These are phyloP conservation scores for Chrysoporthe austroafricana DNA, from an alignment of 2,329 filamentous ascomycete species.

Conservation along the genomic window DNA sequence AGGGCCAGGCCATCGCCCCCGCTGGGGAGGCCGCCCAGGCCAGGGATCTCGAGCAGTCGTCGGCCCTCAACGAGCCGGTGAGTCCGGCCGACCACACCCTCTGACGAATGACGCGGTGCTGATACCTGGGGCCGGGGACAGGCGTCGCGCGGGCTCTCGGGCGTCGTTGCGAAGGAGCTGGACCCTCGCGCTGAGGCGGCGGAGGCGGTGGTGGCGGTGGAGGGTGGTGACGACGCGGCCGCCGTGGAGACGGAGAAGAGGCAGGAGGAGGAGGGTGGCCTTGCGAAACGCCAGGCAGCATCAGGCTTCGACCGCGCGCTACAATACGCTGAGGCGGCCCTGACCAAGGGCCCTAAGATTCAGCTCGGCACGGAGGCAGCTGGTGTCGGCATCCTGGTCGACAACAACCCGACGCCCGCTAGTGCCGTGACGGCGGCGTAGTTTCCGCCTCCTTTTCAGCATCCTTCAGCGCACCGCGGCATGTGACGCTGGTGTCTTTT, in stretches of 20 bases:
- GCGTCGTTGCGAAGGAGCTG: slow-evolving; percentile 22
- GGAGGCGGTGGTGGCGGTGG: neutral
- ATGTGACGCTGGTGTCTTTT: neutral
- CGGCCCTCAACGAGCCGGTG: slow-evolving; percentile 26
- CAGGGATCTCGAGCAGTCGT: slow-evolving; percentile 13
- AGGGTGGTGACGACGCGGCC: neutral
- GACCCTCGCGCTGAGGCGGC: slow-evolving; percentile 20
- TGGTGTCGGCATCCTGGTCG: slow-evolving; percentile 46
- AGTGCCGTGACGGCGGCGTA: slow-evolving; percentile 9
- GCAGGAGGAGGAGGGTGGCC: slow-evolving; percentile 18
- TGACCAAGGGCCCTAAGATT: slow-evolving; percentile 44
- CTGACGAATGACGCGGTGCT: neutral
- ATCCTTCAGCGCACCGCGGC: no score
- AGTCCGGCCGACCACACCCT: slow-evolving; percentile 12
- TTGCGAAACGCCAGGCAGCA: slow-evolving; percentile 41
- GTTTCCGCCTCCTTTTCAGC: neutral
- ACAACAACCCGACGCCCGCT: slow-evolving; percentile 37
- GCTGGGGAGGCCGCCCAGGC: slow-evolving; percentile 4
- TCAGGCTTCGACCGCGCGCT: slow-evolving; percentile 46
- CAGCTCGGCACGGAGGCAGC: slow-evolving; percentile 46
- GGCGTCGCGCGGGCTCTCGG: slow-evolving; percentile 23
- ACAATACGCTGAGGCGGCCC: slow-evolving; percentile 43
- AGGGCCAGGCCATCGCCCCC: slow-evolving; percentile 23
- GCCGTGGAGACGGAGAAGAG: slow-evolving; percentile 18
- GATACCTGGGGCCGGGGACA: slow-evolving; percentile 2